These are phyloP conservation scores for Hypoxylon sp. DNA, from an alignment of 2,329 filamentous ascomycete genomes.

Conservation along the genomic window DNA sequence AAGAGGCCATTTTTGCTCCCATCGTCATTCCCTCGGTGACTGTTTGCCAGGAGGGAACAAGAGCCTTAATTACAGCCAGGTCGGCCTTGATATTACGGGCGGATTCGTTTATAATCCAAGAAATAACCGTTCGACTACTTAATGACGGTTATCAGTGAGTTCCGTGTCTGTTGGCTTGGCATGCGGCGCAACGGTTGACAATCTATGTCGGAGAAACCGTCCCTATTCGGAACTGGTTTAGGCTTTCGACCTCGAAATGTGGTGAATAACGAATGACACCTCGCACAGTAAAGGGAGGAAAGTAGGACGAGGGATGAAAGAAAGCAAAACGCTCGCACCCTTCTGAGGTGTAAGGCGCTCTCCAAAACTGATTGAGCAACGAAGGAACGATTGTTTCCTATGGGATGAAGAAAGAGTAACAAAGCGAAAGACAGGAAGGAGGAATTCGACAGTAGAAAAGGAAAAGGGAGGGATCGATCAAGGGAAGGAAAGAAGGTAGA, in stretches of 20 bases:
- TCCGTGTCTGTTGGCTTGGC: constrained; percentile 38
- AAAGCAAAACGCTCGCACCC: constrained; percentile 35
- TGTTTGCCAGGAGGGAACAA: constrained; percentile 41
- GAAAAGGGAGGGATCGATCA: constrained; percentile 40
- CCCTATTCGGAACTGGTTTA: constrained; percentile 19
- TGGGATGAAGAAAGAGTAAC: constrained; percentile 32
- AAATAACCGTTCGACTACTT: constrained; percentile 32
- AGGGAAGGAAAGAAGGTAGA: constrained; percentile 32
- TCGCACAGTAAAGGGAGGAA: constrained; percentile 37
- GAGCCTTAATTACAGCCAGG: constrained; percentile 32
- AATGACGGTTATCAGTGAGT: constrained; percentile 41
- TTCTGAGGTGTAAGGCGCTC: constrained; percentile 33
- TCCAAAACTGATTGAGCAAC: constrained; percentile 26
- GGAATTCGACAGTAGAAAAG: constrained; percentile 42
- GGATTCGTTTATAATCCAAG: constrained; percentile 29
- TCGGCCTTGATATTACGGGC: constrained; percentile 14
- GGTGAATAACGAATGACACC: constrained; percentile 44
- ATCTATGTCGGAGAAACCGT: constrained; percentile 36
- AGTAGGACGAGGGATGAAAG: constrained; percentile 31
- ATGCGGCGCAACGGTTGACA: constrained; percentile 41
- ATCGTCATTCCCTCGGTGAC: constrained; percentile 49
- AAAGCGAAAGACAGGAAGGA: constrained; percentile 37
- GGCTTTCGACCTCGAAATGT: constrained; percentile 34
- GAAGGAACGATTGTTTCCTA: constrained; percentile 34
- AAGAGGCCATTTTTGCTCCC: constrained; percentile 57